Evolutionary conservation across 2,329 filamentous ascomycete genomes (phyloP).

Genomic region (Trichoderma aggressivum): DNA sequence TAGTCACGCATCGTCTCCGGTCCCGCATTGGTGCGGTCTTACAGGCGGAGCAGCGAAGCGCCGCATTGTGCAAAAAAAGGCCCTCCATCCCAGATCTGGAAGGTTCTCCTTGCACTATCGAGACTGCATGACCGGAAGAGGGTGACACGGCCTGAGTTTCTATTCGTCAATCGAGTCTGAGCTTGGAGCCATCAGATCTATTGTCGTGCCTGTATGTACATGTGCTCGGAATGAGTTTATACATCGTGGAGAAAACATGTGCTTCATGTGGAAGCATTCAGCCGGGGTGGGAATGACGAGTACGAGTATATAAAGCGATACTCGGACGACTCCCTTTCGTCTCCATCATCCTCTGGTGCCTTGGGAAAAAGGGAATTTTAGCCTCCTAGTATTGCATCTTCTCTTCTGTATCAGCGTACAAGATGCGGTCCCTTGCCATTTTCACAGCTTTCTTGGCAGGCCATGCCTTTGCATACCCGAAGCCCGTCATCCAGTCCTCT

Average conservation of each 20-base stretch:
- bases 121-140: neutral
- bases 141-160: neutral
- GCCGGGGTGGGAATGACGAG: neutral
- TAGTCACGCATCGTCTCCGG: neutral
- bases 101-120: conserved; percentile 10
- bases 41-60: conserved; percentile 9
- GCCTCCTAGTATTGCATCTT: neutral
- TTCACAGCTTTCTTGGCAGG: conserved; percentile 13
- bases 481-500: neutral
- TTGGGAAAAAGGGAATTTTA: neutral
- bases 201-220: neutral
- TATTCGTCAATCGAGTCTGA: conserved; percentile 5
- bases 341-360: neutral
- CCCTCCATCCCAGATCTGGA: conserved; percentile 14
- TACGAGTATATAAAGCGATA: neutral
- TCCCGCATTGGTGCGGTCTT: conserved; percentile 1
- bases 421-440: conserved; percentile 8
- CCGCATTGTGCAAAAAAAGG: neutral
- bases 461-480: conserved; percentile 17
- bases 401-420: neutral
- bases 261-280: neutral
- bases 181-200: neutral
- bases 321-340: neutral
- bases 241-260: conserved; percentile 5
- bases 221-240: neutral